Conservation (phyloP, 208 protist species). For the Wallacemonas sp. region DNA sequence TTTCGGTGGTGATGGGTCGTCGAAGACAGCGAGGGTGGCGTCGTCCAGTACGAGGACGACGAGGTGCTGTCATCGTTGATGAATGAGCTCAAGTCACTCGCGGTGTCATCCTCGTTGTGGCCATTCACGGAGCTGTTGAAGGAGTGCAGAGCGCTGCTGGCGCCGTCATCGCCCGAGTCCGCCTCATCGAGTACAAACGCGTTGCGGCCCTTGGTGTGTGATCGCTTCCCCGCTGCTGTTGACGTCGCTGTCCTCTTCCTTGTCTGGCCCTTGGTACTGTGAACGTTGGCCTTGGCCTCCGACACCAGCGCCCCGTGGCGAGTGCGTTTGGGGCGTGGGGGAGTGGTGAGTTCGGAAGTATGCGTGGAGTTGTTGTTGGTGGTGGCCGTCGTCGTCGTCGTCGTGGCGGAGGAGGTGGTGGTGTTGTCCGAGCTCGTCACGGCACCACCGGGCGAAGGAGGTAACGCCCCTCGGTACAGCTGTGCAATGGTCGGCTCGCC, state of each 20-base stretch:
- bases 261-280: no score
- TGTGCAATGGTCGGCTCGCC: conserved; percentile 4
- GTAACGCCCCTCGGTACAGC: conserved; percentile 1
- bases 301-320: not conserved
- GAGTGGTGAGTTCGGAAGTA: not conserved
- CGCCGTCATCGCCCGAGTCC: not conserved
- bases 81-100: conserved; percentile 16
- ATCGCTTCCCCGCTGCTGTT: not conserved
- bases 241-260: not conserved
- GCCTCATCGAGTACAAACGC: conserved; percentile 40
- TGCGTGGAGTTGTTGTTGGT: conserved; percentile 16
- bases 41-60: conserved; percentile 20
- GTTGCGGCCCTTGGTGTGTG: conserved; percentile 1
- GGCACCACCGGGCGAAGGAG: not conserved
- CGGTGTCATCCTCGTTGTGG: conserved; percentile 13
- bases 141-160: conserved; percentile 3
- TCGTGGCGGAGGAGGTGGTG: conserved; percentile 3
- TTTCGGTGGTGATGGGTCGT: not conserved
- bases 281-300: no score
- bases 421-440: no score
- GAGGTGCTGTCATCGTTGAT: conserved; percentile 30
- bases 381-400: not conserved
- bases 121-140: conserved; percentile 6
- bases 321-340: not conserved
- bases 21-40: not conserved